Percentiles rank a stretch among this genome's conserved stretches.
Conservation (phyloP, 225 moss, liverwort and hornwort species). For the Polytrichum formosum region DNA sequence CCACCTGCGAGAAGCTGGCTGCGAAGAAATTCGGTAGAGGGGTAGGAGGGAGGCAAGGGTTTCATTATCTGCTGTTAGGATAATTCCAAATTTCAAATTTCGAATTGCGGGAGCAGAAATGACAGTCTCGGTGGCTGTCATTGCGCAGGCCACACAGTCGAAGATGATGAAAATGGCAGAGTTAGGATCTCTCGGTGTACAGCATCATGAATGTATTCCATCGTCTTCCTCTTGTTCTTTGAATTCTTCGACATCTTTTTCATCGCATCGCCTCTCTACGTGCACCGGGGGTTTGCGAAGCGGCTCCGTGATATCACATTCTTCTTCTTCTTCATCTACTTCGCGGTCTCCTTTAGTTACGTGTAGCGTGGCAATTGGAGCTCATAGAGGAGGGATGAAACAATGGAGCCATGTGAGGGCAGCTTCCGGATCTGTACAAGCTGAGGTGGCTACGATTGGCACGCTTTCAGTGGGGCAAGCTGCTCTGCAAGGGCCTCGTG, state of each 20-base stretch:
- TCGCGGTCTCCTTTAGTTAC: conserved; percentile 3
- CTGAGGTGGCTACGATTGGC: conserved; percentile 39
- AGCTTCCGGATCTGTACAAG: conserved; percentile 14
- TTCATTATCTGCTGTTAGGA: too few species aligned
- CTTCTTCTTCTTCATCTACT: conserved; percentile 2
- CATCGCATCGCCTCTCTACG: conserved; percentile 10
- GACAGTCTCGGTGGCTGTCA: conserved; percentile 8
- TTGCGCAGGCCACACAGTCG: conserved; percentile 22
- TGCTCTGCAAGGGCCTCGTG: conserved; percentile 69
- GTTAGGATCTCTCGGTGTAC: conserved; percentile 1
- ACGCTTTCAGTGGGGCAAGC: conserved; percentile 54
- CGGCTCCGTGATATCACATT: conserved; percentile 1
- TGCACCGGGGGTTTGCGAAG: conserved; percentile 7
- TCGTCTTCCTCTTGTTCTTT: conserved; percentile 2
- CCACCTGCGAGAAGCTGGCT: too few species aligned
- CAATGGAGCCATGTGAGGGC: conserved; percentile 33
- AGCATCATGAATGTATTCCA: conserved; percentile 13
- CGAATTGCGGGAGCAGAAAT: conserved; percentile 9
- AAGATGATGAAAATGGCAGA: conserved; percentile 15
- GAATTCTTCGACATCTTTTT: conserved; percentile 16
- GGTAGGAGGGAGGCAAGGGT: too few species aligned
- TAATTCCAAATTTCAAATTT: too few species aligned
- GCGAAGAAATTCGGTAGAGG: too few species aligned
- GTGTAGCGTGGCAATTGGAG: not conserved
- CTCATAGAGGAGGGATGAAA: conserved; percentile 12